These are phyloP conservation scores for Asterionellopsis glacialis DNA, from an alignment of 108 stramenopile species.

Conservation along the genomic window DNA sequence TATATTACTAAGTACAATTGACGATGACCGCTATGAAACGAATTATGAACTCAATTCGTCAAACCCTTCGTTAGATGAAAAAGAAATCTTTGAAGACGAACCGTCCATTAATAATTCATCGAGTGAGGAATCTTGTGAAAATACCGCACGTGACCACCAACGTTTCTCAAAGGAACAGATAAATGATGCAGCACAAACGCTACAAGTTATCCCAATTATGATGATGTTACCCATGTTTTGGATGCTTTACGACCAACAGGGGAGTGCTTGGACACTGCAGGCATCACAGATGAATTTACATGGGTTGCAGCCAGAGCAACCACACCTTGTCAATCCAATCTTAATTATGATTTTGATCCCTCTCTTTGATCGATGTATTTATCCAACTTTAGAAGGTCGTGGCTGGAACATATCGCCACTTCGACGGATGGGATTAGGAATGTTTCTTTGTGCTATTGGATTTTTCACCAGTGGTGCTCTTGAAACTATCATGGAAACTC, in stretches of 20 bases:
- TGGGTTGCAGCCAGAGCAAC: constrained; percentile 57
- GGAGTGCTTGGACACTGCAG: constrained; percentile 62
- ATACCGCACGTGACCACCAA: background rate
- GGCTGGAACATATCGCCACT: constrained; percentile 30
- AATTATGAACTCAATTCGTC: too few relatives aligned
- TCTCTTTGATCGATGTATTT: constrained; percentile 45
- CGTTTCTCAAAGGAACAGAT: background rate
- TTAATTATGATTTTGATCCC: constrained; percentile 63
- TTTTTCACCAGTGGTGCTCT: constrained; percentile 43
- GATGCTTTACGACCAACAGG: constrained; percentile 74
- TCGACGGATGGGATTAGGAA: constrained; percentile 54
- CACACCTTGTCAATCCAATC: constrained; percentile 50
- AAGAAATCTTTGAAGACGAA: too few relatives aligned
- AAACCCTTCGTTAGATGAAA: too few relatives aligned
- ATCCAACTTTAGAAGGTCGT: constrained; percentile 35
- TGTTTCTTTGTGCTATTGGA: constrained; percentile 45
- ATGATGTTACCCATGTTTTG: constrained; percentile 61
- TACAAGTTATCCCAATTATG: constrained; percentile 42
- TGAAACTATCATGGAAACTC: constrained; percentile 32
- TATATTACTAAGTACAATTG: background rate
- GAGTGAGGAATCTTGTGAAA: background rate
- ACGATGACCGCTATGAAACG: too few relatives aligned
- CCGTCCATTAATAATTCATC: too few relatives aligned
- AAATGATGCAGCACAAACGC: constrained; percentile 27
- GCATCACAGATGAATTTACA: constrained; percentile 35